Base-by-base conservation (phyloP, 257 asterid genomes). In the Penstemon eatonii region DNA sequence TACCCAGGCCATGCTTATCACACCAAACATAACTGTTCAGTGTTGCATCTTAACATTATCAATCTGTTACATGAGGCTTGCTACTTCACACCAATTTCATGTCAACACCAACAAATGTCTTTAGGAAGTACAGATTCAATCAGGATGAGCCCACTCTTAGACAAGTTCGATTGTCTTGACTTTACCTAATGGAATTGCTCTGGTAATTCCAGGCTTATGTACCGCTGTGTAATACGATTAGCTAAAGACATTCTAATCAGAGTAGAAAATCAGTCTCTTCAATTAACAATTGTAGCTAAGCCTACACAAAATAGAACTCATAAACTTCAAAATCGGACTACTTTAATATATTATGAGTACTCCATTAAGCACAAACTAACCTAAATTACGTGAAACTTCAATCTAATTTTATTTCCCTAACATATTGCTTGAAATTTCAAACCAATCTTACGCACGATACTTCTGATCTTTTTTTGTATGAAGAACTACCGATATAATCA, bases 401-500 rank as follows among this genome's bases (percentile, higher is more conserved):
- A 59, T 25, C 53, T 8, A 9, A 42, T 33, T 25, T 11, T 45
- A 43, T n/a, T 25, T 49, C 50, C 69, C 60, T 68, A 56, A 50
- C 40, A 74, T 41, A 68, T 44, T 18, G 41, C 19, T 18, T 63
- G 42, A 25, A 50, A 15, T 49, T 41, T 62, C 74, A 49, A 68
- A 42, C 44, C 44, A 56, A 70, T 62, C 36, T 42, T 13, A 45
- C 39, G 40, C 19, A 55, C 36, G 4, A 9, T 9, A 49, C n/a
- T 49, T 10, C 54, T 9, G 54, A 12, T 41, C 63, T 11, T 67
- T 42, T 19, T 38, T 7, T 58, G 25, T 18, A 54, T 7, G 52
- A 49, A 49, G 5, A 49, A 6, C 54, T 9, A 11, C 54, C 2
- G n/a, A 49, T 3, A 9, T 3, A 49, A 12, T 49, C 15, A 3